These are phyloP conservation scores for Sequoiadendron giganteum DNA, from an alignment of 75 land plant genomes.

Conservation along the genomic window DNA sequence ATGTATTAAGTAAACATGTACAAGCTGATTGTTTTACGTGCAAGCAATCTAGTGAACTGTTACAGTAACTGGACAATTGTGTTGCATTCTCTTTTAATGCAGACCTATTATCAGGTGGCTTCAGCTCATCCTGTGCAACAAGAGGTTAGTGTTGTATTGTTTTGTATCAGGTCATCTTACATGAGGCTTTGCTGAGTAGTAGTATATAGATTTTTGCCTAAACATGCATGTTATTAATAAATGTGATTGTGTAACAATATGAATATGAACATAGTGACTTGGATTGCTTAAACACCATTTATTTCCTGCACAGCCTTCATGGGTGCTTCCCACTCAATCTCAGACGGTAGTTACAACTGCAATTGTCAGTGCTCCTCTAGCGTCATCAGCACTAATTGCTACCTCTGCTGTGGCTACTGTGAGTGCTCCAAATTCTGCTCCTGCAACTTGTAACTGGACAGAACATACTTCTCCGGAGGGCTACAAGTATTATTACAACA, in stretches of 20 bases:
- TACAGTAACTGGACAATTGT: neutral
- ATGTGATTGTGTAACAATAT: neutral
- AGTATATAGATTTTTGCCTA: neutral
- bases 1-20: neutral
- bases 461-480: slow-evolving; percentile 98
- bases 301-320: slow-evolving; percentile 21
- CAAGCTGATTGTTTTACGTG: neutral
- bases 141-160: slow-evolving; percentile 10
- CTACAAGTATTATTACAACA: slow-evolving; percentile 92
- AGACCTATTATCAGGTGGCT: slow-evolving; percentile 39
- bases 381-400: slow-evolving; percentile 13
- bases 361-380: slow-evolving; percentile 16
- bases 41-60: neutral
- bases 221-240: neutral
- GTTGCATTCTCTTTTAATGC: slow-evolving; percentile 11
- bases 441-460: slow-evolving; percentile 82
- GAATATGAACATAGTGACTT: neutral
- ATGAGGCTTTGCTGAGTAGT: neutral
- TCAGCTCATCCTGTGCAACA: slow-evolving; percentile 21
- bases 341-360: slow-evolving; percentile 24
- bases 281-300: neutral
- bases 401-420: slow-evolving; percentile 24
- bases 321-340: slow-evolving; percentile 25
- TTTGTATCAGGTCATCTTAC: neutral
- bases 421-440: slow-evolving; percentile 28